Conservation (phyloP, 139 green algal species). For the Mesotaenium endlicherianum region DNA sequence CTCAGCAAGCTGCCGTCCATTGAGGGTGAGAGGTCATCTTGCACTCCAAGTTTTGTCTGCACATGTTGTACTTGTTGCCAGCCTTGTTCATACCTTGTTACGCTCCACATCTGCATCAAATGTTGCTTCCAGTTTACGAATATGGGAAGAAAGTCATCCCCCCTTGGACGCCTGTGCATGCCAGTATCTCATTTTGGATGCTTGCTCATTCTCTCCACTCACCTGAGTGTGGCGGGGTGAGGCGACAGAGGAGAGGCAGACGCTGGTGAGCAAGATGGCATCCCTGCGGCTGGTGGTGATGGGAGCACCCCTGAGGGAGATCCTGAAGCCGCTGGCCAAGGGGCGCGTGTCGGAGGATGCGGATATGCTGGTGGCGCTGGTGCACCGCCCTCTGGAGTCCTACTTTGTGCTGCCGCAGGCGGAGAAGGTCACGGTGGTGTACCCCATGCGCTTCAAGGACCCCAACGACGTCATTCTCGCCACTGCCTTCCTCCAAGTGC, state of each 20-base stretch:
- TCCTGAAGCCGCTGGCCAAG: conserved; percentile 11
- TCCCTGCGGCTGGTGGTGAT: conserved; percentile 17
- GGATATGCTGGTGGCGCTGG: conserved; percentile 4
- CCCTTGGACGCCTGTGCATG: too few species aligned
- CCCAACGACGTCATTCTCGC: conserved; percentile 27
- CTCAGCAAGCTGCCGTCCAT: background rate
- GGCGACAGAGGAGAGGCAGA: conserved; percentile 15
- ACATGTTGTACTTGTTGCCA: background rate
- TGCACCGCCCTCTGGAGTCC: conserved; percentile 12
- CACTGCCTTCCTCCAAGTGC: conserved; percentile 42
- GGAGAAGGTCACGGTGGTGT: conserved; percentile 44
- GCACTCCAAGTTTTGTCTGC: background rate
- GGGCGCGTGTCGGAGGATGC: background rate
- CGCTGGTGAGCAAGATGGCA: conserved; percentile 6
- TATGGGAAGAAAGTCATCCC: too few species aligned
- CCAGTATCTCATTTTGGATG: too few species aligned
- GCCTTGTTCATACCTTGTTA: too few species aligned
- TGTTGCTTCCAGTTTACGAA: too few species aligned
- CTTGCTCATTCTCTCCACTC: too few species aligned
- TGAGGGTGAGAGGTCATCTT: background rate
- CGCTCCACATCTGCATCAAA: too few species aligned
- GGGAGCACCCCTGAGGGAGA: conserved; percentile 13
- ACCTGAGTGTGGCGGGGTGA: too few species aligned
- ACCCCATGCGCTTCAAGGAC: conserved; percentile 48
- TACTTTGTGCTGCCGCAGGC: conserved; percentile 21